A percentile compares a stretch with the other conserved stretches of the same genome.
Evolutionary conservation across 2,329 filamentous ascomycete genomes (phyloP).

Genomic region (Celoporthe dispersa): DNA sequence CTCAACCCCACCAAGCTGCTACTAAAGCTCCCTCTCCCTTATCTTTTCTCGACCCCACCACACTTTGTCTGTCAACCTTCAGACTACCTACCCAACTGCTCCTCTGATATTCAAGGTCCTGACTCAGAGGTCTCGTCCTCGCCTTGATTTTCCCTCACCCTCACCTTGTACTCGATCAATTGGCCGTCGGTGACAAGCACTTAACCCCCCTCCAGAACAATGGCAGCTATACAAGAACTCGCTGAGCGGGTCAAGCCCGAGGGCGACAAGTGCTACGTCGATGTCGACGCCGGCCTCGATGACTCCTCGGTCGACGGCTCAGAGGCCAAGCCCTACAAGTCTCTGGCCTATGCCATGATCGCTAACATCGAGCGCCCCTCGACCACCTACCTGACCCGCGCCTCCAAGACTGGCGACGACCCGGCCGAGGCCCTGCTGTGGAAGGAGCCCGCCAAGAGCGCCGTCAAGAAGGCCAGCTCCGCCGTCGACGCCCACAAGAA

Average conservation of each 20-base stretch:
- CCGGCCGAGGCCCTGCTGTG: constrained; percentile 68
- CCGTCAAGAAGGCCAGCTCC: constrained; percentile 81
- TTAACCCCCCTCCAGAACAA: constrained; percentile 32
- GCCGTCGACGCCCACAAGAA: constrained; percentile 78
- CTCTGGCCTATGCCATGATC: constrained; percentile 76
- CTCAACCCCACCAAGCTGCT: constrained; percentile 24
- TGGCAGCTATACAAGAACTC: constrained; percentile 54
- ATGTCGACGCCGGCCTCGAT: constrained; percentile 79
- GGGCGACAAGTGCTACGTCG: constrained; percentile 67
- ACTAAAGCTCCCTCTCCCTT: constrained; percentile 19
- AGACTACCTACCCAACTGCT: constrained; percentile 8
- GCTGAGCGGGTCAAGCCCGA: constrained; percentile 53
- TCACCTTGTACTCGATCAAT: constrained; percentile 29
- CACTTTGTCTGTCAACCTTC: constrained; percentile 23
- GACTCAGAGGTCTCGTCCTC: neutral
- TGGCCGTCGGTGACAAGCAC: constrained; percentile 28
- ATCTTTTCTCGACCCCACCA: constrained; percentile 29
- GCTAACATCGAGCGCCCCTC: constrained; percentile 64
- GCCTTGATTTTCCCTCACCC: neutral
- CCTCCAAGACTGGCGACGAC: constrained; percentile 70
- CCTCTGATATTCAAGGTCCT: constrained; percentile 5
- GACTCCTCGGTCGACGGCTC: constrained; percentile 69
- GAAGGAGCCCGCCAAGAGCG: constrained; percentile 83
- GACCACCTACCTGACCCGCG: constrained; percentile 69
- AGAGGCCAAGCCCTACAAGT: constrained; percentile 79